phyloP scores from a whole-genome alignment of 805 yeast genomes.

The Metschnikowia amazonensis region DNA sequence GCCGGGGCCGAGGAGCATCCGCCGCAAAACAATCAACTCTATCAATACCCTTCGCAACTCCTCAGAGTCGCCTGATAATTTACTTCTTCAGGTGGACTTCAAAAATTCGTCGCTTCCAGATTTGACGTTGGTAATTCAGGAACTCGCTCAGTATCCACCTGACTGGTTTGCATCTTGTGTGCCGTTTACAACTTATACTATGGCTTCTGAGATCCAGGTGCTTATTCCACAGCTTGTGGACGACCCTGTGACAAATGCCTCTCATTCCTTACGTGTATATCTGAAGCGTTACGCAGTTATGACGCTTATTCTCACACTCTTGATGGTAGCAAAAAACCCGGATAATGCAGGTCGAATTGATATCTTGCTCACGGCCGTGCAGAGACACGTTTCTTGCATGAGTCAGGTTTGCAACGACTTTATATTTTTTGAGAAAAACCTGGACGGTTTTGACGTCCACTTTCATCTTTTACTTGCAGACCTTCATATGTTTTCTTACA shows the following conservation, averaged over 20 bases:
- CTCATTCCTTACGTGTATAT: not conserved
- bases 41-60: slow-evolving; percentile 18
- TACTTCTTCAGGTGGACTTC: slow-evolving; percentile 5
- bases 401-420: slow-evolving; percentile 7
- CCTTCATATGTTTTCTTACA: slow-evolving; percentile 13
- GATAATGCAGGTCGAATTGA: not conserved
- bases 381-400: slow-evolving; percentile 6
- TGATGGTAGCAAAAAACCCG: slow-evolving; percentile 4
- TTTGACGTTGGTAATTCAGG: slow-evolving; percentile 3
- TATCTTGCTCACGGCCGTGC: slow-evolving; percentile 6
- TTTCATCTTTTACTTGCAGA: slow-evolving; percentile 14
- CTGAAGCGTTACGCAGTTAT: slow-evolving; percentile 8
- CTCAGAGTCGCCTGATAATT: slow-evolving; percentile 9
- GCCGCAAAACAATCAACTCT: slow-evolving; percentile 31
- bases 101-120: slow-evolving; percentile 5
- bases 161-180: slow-evolving; percentile 4
- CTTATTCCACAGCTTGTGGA: slow-evolving; percentile 1
- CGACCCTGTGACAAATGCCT: not conserved
- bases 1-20: slow-evolving; percentile 39
- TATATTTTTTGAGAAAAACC: not conserved
- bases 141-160: not conserved
- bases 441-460: slow-evolving; percentile 5
- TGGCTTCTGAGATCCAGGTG: slow-evolving; percentile 2
- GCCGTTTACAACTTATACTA: slow-evolving; percentile 9
- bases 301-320: slow-evolving; percentile 9